Evolutionary conservation across 345 rosid species (phyloP).

Genomic region (Citrus cavaleriei): DNA sequence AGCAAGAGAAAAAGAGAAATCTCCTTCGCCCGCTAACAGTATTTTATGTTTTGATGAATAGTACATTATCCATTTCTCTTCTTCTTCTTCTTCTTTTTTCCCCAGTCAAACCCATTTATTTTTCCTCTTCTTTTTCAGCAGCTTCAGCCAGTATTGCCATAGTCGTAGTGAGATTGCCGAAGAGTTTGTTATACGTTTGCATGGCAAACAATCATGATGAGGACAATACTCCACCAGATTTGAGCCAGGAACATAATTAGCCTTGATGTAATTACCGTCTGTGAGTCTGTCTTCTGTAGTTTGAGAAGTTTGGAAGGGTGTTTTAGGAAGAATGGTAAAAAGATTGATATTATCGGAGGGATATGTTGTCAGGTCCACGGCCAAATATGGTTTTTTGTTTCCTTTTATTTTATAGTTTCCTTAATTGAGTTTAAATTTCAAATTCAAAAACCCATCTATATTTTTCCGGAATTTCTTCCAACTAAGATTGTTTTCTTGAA

Average conservation of each 20-base stretch:
- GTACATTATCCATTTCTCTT: conserved; percentile 34
- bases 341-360: not conserved
- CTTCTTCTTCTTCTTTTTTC: not conserved
- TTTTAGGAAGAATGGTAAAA: not conserved
- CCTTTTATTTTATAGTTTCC: not conserved
- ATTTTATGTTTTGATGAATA: conserved; percentile 45
- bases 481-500: too few relatives aligned
- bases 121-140: not conserved
- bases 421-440: not conserved
- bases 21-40: not conserved
- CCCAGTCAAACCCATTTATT: not conserved
- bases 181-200: not conserved
- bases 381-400: not conserved
- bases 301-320: not conserved
- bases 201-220: too few relatives aligned
- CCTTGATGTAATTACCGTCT: too few relatives aligned
- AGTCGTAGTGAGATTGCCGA: not conserved
- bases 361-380: not conserved
- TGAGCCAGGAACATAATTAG: not conserved
- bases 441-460: not conserved
- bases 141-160: too few relatives aligned
- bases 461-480: too few relatives aligned
- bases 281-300: not conserved
- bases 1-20: too few relatives aligned
- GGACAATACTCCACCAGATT: not conserved